Evolutionary conservation across 2,329 filamentous ascomycete genomes (phyloP), one percentile per base, ranked within the genome.

Genomic region (Trichoderma sp.): DNA sequence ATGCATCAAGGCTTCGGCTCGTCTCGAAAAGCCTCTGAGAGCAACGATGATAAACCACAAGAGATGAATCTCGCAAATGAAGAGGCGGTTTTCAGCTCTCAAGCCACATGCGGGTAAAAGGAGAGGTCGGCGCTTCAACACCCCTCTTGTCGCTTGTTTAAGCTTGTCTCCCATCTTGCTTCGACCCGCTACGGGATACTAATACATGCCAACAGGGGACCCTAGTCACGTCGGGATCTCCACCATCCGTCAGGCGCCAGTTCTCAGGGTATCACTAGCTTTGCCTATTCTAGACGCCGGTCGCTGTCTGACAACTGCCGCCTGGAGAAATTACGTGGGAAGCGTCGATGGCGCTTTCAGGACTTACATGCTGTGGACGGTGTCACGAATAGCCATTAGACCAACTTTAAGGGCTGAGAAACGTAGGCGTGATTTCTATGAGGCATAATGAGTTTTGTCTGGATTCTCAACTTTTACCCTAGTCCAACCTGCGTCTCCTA

Each of bases 311-410:
- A 70, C 67, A 53, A 61, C 56, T 62, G 66, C 56, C 39, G 57
- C 36, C 36, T 14, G 21, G 67, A 53, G 26, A 62, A 62, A 62
- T 70, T 70, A 70, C 67, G 67, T 70, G 47, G 57, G 56, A 69
- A 69, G 32, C 12, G 36, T 32, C 4, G 36, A 61, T 36, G 26
- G 66, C 51, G 36, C 18, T 24, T n/a, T 57, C 34, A 28, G 36
- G 53, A 61, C n/a, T 34, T 26, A n/a, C 14, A 53, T 53, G 57
- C 2, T 1, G 21, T 47, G 64, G 21, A 32, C 6, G 47, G 28
- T 56, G 26, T 24, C 9, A 51, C 30, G 21, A 28, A 34, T 39
- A 36, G 64, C 24, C 15, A 14, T 39, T 9, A 21, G 24, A 11
- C 9, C 24, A 26, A 32, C 14, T 18, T 65, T 15, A 5, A 21